These are phyloP conservation scores for Cystofilobasidium macerans DNA, from an alignment of 768 basidiomycete species.

Conservation along the genomic window DNA sequence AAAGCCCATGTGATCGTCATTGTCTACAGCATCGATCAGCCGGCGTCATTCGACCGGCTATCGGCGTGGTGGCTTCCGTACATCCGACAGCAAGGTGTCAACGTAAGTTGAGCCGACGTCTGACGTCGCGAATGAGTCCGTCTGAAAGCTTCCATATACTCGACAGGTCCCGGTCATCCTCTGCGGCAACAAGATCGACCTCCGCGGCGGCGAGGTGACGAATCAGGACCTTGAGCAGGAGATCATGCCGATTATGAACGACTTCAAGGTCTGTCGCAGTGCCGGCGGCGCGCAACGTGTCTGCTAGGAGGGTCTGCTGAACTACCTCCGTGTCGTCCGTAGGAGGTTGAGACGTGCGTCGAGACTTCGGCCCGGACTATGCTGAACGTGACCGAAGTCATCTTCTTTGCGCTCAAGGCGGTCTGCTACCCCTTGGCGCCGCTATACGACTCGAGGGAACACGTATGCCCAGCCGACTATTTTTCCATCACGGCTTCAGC, in stretches of 20 bases:
- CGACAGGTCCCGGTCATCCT: constrained; percentile 84
- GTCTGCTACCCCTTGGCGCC: constrained; percentile 95
- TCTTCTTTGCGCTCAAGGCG: constrained; percentile 97
- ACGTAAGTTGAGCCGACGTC: constrained; percentile 47
- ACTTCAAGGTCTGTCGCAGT: constrained; percentile 68
- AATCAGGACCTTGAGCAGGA: constrained; percentile 86
- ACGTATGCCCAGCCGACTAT: constrained; percentile 50
- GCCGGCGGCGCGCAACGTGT: too few relatives aligned
- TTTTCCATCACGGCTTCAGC: not conserved
- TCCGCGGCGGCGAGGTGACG: constrained; percentile 83
- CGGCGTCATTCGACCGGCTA: constrained; percentile 91
- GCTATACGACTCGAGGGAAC: constrained; percentile 89
- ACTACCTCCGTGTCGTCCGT: too few relatives aligned
- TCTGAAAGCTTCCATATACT: not conserved
- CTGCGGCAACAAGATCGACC: constrained; percentile 96
- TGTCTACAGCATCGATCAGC: constrained; percentile 93
- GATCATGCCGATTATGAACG: constrained; percentile 92
- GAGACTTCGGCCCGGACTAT: constrained; percentile 49
- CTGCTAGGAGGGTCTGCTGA: too few relatives aligned
- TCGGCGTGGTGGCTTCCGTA: constrained; percentile 97
- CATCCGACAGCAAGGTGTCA: constrained; percentile 88
- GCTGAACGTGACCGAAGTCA: constrained; percentile 88
- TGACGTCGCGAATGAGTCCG: too few relatives aligned
- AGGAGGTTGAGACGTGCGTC: constrained; percentile 98
- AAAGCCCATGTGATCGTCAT: constrained; percentile 98